A percentile compares a stretch with the other conserved stretches of the same genome.
Conservation (phyloP, 1,284 basidiomycete species). For the Rhizoctonia solani region DNA sequence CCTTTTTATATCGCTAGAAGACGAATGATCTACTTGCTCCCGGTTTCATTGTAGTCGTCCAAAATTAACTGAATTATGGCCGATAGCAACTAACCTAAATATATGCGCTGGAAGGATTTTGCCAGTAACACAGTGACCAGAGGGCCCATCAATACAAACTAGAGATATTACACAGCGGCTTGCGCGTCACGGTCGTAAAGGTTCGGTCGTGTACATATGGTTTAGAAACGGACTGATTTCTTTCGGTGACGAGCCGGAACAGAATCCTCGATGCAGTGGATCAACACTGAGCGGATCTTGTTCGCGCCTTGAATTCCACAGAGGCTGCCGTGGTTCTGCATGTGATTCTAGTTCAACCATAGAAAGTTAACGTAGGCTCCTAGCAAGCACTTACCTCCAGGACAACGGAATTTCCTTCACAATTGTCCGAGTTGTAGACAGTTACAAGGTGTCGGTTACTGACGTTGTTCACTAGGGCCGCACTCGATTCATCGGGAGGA, state of each 20-base stretch:
- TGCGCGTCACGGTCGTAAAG: too few species aligned
- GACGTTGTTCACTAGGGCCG: not conserved
- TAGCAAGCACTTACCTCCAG: not conserved
- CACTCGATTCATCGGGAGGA: not conserved
- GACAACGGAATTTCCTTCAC: not conserved
- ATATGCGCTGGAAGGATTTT: too few species aligned
- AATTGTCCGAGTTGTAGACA: slow-evolving; percentile 3
- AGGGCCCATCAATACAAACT: too few species aligned
- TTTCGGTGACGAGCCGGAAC: not conserved
- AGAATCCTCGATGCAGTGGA: slow-evolving; percentile 2
- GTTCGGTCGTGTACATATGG: too few species aligned
- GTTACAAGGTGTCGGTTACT: not conserved
- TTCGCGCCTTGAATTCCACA: slow-evolving; percentile 19
- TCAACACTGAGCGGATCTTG: slow-evolving; percentile 11
- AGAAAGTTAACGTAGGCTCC: not conserved
- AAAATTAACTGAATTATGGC: not conserved
- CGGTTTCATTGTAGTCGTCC: not conserved
- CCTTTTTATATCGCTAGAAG: slow-evolving; percentile 62
- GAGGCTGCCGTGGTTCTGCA: slow-evolving; percentile 6
- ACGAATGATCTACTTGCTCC: not conserved
- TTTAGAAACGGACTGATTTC: not conserved
- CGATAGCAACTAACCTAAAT: not conserved
- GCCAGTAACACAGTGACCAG: too few species aligned
- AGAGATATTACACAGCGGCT: too few species aligned
- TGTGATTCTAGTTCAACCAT: not conserved